Percentiles rank a stretch among this genome's conserved stretches.
Evolutionary conservation across 2,329 filamentous ascomycete species (phyloP).

Genomic region (Fusarium secorum): DNA sequence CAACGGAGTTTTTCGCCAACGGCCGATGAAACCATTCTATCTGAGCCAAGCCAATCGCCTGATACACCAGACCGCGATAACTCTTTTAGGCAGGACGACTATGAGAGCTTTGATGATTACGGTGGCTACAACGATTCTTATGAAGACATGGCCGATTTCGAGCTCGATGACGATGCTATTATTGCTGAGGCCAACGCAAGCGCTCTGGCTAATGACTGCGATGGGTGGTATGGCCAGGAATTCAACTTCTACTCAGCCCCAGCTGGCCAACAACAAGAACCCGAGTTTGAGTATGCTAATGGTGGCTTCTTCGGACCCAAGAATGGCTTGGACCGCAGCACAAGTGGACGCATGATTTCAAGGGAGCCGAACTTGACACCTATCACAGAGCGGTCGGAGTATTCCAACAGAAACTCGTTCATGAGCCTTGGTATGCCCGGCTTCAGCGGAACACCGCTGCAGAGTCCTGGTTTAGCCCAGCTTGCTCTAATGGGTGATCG

Average conservation of each 20-base stretch:
- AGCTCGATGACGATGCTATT: conserved; percentile 85
- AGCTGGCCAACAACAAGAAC: conserved; percentile 52
- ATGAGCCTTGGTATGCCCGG: conserved; percentile 68
- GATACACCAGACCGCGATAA: conserved; percentile 14
- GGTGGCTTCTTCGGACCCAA: conserved; percentile 90
- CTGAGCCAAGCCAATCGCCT: conserved; percentile 20
- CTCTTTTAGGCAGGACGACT: conserved; percentile 53
- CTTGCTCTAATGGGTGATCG: conserved; percentile 70
- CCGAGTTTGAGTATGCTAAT: conserved; percentile 69
- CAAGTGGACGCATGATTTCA: conserved; percentile 76
- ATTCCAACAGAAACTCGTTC: conserved; percentile 91
- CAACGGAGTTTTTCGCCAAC: conserved; percentile 63
- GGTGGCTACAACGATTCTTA: conserved; percentile 61
- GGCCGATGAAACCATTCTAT: conserved; percentile 34
- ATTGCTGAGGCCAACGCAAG: conserved; percentile 96
- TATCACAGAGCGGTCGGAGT: conserved; percentile 95
- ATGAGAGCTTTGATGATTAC: conserved; percentile 48
- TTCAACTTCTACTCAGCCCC: conserved; percentile 91
- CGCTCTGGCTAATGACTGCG: conserved; percentile 87
- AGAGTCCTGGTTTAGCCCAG: conserved; percentile 79
- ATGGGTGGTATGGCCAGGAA: conserved; percentile 94
- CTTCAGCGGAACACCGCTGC: conserved; percentile 56
- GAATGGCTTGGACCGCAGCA: conserved; percentile 70
- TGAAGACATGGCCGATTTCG: conserved; percentile 71
- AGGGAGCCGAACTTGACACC: conserved; percentile 93